Conservation (phyloP, 1,139 yeast genomes). For the Suhomyces guaymorum region DNA sequence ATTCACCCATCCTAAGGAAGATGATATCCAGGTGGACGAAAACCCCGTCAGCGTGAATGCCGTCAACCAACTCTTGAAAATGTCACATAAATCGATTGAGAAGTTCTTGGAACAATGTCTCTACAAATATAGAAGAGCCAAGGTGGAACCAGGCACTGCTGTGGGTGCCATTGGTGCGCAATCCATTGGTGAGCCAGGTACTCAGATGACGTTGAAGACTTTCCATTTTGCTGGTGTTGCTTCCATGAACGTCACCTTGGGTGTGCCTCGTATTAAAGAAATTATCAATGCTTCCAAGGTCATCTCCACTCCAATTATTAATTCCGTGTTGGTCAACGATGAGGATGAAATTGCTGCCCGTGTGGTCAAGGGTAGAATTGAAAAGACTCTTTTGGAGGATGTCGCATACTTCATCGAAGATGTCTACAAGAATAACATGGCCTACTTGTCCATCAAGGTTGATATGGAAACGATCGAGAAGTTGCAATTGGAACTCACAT, state of each 20-base stretch:
- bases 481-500: constrained; percentile 81
- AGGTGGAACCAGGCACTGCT: constrained; percentile 98
- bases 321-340: constrained; percentile 89
- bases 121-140: constrained; percentile 81
- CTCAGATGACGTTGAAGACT: constrained; percentile 97
- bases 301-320: constrained; percentile 95
- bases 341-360: constrained; percentile 97
- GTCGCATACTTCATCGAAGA: constrained; percentile 90
- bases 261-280: constrained; percentile 99
- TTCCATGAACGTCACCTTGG: constrained; percentile 96
- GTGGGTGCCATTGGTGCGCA: constrained; percentile 99
- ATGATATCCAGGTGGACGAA: constrained; percentile 46
- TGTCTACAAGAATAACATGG: constrained; percentile 79
- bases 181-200: constrained; percentile 98
- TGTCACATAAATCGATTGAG: constrained; percentile 60
- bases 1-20: constrained; percentile 42
- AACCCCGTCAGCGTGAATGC: constrained; percentile 51
- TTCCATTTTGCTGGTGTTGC: constrained; percentile 99
- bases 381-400: constrained; percentile 85
- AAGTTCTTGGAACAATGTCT: constrained; percentile 77
- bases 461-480: constrained; percentile 85
- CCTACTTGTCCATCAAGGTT: constrained; percentile 77
- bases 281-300: constrained; percentile 95
- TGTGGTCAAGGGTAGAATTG: constrained; percentile 96
- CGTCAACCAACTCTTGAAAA: constrained; percentile 72